phyloP scores from a whole-genome alignment of 306 rosid genomes.

The Phaseolus lunatus region DNA sequence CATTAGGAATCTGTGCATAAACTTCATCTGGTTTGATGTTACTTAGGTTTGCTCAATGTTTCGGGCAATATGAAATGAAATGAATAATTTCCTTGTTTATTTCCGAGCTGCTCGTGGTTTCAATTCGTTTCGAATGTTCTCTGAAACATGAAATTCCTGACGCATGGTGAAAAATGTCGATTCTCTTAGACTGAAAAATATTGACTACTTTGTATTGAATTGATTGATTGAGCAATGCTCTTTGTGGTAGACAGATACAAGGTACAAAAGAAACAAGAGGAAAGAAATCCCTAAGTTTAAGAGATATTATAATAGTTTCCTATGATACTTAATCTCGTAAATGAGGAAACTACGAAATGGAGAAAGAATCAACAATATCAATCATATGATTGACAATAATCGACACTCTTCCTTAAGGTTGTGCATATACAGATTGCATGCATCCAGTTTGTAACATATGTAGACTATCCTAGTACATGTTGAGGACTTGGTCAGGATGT shows the following conservation, averaged over 20 bases:
- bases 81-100: not conserved
- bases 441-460: not conserved
- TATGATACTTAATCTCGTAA: not conserved
- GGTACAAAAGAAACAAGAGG: not conserved
- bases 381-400: not conserved
- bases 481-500: not conserved
- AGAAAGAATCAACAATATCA: not conserved
- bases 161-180: not conserved
- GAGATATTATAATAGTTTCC: not conserved
- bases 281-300: not conserved
- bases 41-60: not conserved
- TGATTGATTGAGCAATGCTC: conserved; percentile 4
- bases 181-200: not conserved
- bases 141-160: conserved; percentile 7
- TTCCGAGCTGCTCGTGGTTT: conserved; percentile 26
- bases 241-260: not conserved
- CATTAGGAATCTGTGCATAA: not conserved
- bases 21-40: conserved; percentile 11
- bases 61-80: not conserved
- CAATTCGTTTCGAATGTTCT: not conserved
- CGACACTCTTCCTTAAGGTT: not conserved
- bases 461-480: not conserved
- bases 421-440: not conserved
- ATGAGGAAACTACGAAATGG: conserved; percentile 1
- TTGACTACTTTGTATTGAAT: conserved; percentile 8